Evolutionary conservation across 805 yeast species (phyloP), one percentile per base, ranked within the genome.

Genomic region (Kluyveromyces wickerhamii): DNA sequence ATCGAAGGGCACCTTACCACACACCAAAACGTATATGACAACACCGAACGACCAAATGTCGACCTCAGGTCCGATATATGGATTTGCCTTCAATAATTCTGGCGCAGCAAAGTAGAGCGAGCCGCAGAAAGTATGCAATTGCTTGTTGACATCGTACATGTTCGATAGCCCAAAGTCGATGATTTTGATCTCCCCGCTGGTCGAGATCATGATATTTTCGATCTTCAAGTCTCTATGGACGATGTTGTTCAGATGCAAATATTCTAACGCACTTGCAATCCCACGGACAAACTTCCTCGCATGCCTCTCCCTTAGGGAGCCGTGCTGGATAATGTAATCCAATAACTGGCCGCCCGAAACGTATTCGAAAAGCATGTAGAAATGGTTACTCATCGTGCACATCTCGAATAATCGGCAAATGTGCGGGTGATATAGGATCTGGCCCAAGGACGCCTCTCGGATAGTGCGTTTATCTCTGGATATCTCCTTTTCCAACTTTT

Each of bases 11-110:
- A 92, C 97, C 57, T 86, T 88, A 36, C 99, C 99, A 57, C 96
- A 88, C 2, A 92, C 96, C 41, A 92, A 67, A 6, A 92, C 99
- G 53, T 86, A 92, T 33, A 92, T 63, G 0, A 92, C 97, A 21
- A 92, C 95, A 44, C 98, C 98, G 66, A 88, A 89, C 2, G 96
- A 85, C 98, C 98, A 92, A 13, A 92, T 79, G 58, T 92, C 98
- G 31, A 92, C 96, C 57, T 92, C 98, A 1, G 98, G 98, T 0
- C 98, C 99, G 23, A 73, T 67, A 51, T 92, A 92, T 1, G 96
- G 96, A 45, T 77, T 77, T 1, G 97, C 98, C 39, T 84, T 82
- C 35, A 92, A 66, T 46, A 92, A 68, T 59, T 92, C 99, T 0
- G 99, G 99, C 0, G 99, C 98, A 1, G 98, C 99, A 71, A 92